A percentile compares a stretch with the other conserved stretches of the same genome.
Conservation (phyloP, 805 yeast genomes). For the Sugiyamaella smithiae region DNA sequence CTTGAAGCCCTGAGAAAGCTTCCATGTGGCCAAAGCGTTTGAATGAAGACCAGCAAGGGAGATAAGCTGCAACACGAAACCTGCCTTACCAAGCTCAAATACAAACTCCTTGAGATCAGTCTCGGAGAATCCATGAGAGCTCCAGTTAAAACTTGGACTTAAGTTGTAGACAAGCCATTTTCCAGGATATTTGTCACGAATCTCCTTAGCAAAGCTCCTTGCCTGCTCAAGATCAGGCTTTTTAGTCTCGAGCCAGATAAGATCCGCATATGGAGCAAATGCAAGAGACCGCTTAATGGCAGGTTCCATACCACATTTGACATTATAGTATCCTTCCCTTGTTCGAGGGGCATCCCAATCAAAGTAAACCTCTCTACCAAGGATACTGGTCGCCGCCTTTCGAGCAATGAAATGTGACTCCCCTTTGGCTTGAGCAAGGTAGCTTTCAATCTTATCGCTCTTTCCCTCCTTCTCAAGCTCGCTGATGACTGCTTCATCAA, state of each 20-base stretch:
- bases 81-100: slow-evolving; percentile 53
- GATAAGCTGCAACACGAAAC: slow-evolving; percentile 57
- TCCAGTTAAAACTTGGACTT: slow-evolving; percentile 62
- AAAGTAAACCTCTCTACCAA: slow-evolving; percentile 40
- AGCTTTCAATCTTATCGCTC: slow-evolving; percentile 31
- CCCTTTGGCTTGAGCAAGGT: slow-evolving; percentile 29
- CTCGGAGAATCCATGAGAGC: slow-evolving; percentile 51
- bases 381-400: slow-evolving; percentile 29
- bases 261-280: slow-evolving; percentile 57
- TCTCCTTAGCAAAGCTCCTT: slow-evolving; percentile 42
- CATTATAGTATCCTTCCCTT: slow-evolving; percentile 54
- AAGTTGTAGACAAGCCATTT: slow-evolving; percentile 59
- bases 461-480: slow-evolving; percentile 32
- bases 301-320: slow-evolving; percentile 48
- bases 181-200: slow-evolving; percentile 48
- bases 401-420: slow-evolving; percentile 33
- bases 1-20: slow-evolving; percentile 48
- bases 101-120: slow-evolving; percentile 47
- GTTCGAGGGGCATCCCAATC: slow-evolving; percentile 63
- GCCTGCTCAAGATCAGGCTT: slow-evolving; percentile 55
- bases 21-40: slow-evolving; percentile 51
- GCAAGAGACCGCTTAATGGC: slow-evolving; percentile 54
- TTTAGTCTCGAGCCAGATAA: slow-evolving; percentile 63
- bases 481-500: slow-evolving; percentile 48
- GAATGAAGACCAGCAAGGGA: slow-evolving; percentile 60